Evolutionary conservation across 768 basidiomycete species (phyloP).

Genomic region (Tephrocybe sp.): DNA sequence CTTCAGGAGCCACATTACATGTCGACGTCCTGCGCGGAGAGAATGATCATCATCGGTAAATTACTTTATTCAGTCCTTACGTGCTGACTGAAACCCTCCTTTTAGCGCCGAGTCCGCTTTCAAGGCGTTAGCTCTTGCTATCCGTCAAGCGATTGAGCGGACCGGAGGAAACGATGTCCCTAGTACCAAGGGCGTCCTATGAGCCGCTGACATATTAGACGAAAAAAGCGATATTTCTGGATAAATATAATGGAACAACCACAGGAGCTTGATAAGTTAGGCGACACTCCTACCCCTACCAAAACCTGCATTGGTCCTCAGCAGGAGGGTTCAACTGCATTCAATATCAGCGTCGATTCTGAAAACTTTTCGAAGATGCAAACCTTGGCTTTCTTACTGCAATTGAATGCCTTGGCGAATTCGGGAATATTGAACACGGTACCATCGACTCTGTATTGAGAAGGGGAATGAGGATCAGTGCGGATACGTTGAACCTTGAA

Average conservation of each 20-base stretch:
- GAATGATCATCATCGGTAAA: slow-evolving; percentile 97
- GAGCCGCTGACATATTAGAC: not conserved
- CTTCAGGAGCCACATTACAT: slow-evolving; percentile 91
- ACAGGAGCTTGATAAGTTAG: not conserved
- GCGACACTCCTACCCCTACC: slow-evolving; percentile 48
- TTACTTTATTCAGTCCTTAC: not conserved
- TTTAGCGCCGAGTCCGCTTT: slow-evolving; percentile 95
- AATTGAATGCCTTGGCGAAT: slow-evolving; percentile 87
- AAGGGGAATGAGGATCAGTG: slow-evolving; percentile 88
- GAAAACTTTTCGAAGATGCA: slow-evolving; percentile 18
- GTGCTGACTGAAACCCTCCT: slow-evolving; percentile 7
- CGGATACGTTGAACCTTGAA: slow-evolving; percentile 74
- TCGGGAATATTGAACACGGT: slow-evolving; percentile 86
- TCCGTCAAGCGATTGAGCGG: slow-evolving; percentile 88
- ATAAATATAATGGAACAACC: slow-evolving; percentile 8
- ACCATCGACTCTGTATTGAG: slow-evolving; percentile 77
- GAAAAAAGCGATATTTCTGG: slow-evolving; percentile 7
- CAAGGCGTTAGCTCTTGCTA: slow-evolving; percentile 95
- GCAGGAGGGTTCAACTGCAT: slow-evolving; percentile 77
- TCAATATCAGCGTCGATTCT: slow-evolving; percentile 2
- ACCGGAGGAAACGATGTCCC: slow-evolving; percentile 92
- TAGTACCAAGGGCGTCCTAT: slow-evolving; percentile 94
- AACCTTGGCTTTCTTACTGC: slow-evolving; percentile 74
- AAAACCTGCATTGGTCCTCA: slow-evolving; percentile 79
- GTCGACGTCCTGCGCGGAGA: slow-evolving; percentile 92